Conservation (phyloP, 768 basidiomycete species). For the Pleurotus tuber-regium region DNA sequence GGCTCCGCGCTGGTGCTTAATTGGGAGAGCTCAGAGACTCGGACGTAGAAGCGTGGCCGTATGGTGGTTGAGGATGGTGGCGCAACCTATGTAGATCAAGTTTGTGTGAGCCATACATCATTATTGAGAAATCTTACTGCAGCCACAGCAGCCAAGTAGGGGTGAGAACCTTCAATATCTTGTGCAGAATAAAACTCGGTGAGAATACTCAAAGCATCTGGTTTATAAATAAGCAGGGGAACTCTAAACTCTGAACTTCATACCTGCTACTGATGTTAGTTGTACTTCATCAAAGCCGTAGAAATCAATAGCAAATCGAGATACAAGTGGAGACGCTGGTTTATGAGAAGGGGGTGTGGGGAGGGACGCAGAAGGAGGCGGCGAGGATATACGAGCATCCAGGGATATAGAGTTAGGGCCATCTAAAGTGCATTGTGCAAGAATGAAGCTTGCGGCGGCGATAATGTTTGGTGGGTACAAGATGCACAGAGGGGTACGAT, state of each 20-base stretch:
- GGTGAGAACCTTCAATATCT: constrained; percentile 42
- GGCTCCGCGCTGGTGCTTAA: constrained; percentile 16
- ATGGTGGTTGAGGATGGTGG: constrained; percentile 39
- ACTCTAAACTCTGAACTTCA: too few species aligned
- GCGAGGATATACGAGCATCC: constrained; percentile 68
- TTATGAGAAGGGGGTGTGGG: constrained; percentile 82
- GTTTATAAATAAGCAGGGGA: not conserved
- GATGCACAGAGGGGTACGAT: constrained; percentile 76
- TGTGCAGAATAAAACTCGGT: constrained; percentile 73
- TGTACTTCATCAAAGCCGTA: constrained; percentile 63
- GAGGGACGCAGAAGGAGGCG: constrained; percentile 71
- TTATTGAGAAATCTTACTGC: constrained; percentile 38
- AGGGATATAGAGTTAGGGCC: constrained; percentile 73
- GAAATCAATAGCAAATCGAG: constrained; percentile 64
- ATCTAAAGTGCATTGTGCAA: constrained; percentile 71
- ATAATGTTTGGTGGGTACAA: constrained; percentile 67
- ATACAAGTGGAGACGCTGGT: constrained; percentile 66
- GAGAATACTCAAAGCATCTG: constrained; percentile 64
- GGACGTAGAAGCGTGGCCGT: constrained; percentile 37
- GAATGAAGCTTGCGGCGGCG: constrained; percentile 74
- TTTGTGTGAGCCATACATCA: constrained; percentile 5
- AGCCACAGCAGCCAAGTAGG: constrained; percentile 49
- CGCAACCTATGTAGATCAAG: constrained; percentile 37
- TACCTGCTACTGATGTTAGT: constrained; percentile 60
- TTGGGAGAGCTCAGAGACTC: constrained; percentile 32